Evolutionary conservation across 1,139 yeast species (phyloP).

Genomic region (Geotrichum fermentans): DNA sequence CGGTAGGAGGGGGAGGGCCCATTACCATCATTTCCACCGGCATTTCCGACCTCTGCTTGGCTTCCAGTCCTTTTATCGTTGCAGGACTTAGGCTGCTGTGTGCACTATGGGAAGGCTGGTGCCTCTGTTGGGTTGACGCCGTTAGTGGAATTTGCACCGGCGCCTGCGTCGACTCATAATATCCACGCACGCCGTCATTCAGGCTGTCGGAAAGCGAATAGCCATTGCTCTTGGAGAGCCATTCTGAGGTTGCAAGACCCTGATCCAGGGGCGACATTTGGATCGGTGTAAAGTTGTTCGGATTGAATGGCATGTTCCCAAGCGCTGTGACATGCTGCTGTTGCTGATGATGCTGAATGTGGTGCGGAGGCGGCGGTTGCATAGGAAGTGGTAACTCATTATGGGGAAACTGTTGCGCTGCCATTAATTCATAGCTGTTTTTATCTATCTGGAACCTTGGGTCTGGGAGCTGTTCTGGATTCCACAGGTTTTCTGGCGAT

Average conservation of each 20-base stretch:
- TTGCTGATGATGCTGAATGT: not conserved
- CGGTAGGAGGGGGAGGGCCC: too few relatives aligned
- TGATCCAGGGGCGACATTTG: not conserved
- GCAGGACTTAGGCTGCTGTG: too few relatives aligned
- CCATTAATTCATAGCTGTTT: not conserved
- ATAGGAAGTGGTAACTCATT: not conserved
- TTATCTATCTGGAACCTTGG: not conserved
- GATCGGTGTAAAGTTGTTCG: constrained; percentile 1
- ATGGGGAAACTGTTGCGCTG: not conserved
- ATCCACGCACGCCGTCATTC: not conserved
- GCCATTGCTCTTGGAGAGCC: not conserved
- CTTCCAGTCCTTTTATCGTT: too few relatives aligned
- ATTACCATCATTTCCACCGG: too few relatives aligned
- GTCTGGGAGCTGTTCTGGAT: not conserved
- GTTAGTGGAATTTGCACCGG: too few relatives aligned
- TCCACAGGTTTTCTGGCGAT: not conserved
- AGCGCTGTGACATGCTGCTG: not conserved
- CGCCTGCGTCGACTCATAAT: too few relatives aligned
- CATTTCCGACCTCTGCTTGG: too few relatives aligned
- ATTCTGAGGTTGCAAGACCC: not conserved
- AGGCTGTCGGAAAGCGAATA: not conserved
- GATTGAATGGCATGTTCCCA: not conserved
- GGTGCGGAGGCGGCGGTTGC: not conserved
- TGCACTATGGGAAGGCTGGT: too few relatives aligned
- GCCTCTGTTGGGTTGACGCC: too few relatives aligned